Evolutionary conservation across 257 asterid genomes (phyloP), one percentile per base, ranked within the genome.

Genomic region (Forsythia suspensa): DNA sequence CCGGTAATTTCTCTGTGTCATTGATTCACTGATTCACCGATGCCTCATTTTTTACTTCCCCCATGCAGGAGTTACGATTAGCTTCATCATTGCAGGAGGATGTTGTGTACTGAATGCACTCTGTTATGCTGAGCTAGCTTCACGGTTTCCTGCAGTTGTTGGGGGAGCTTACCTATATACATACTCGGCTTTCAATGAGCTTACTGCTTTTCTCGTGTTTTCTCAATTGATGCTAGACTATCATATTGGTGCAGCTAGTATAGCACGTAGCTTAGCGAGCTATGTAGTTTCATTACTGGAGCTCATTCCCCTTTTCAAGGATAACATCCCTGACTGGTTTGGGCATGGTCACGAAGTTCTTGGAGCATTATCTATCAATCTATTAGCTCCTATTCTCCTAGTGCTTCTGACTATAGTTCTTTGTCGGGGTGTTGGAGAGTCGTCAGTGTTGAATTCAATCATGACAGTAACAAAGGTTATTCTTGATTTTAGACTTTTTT

Each of bases 111-210:
- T 93, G 63, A 93, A 95, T 79, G 99, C 97, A 51, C 97, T 95
- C 74, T 95, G 98, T 82, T 95, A 93, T 72, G 98, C 98, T 42
- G 98, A 95, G 81, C 85, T 90, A 29, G 95, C 99, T 71, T 92
- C 99, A 67, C 95, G 96, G n/a, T 91, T 95, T 76, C 99, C 99
- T 0, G 98, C 99, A 37, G 97, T 95, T 85, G 98, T 95, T 82
- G 99, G 99, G 21, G 99, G 99, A 84, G 99, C 99, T 6, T 95
- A 95, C 80, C 75, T 93, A 43, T 95, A 95, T 76, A 70, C 99
- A 5, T 95, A 95, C 86, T 85, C 99, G 44, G 98, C 99, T 86
- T 95, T 95, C 89, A 92, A 95, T 21, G 99, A 95, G 92, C 95
- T 95, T 71, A 91, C 91, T 40, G 99, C 98, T 52, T 95, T 93